Evolutionary conservation across 305 asterid genomes (phyloP).

Genomic region (Ruellia speciosa): DNA sequence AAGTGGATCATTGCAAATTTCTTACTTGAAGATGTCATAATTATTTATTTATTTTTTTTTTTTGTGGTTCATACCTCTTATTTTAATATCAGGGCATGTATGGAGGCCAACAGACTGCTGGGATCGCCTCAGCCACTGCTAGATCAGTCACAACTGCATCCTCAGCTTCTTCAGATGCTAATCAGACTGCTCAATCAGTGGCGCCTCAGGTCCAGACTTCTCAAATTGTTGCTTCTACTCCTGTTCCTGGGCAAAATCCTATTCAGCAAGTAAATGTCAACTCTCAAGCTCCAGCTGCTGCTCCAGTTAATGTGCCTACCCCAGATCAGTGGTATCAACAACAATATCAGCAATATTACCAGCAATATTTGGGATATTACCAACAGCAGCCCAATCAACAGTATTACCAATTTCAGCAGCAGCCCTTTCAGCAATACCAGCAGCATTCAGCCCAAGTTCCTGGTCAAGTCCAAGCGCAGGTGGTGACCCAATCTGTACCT

Average conservation of each 20-base stretch:
- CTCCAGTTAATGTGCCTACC: conserved; percentile 40
- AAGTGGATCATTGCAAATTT: conserved; percentile 27
- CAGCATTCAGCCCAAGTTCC: conserved; percentile 42
- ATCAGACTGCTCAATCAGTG: conserved; percentile 41
- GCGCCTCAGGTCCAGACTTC: conserved; percentile 46
- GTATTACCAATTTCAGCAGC: conserved; percentile 57
- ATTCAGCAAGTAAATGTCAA: conserved; percentile 33
- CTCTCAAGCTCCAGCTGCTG: conserved; percentile 41
- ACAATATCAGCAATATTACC: conserved; percentile 82
- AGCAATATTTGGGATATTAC: conserved; percentile 69
- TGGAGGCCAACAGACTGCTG: conserved; percentile 54
- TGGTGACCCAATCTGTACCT: conserved; percentile 33
- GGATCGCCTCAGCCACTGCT: conserved; percentile 27
- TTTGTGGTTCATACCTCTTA: too few species aligned
- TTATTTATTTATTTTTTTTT: conserved; percentile 2
- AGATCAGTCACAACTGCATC: conserved; percentile 36
- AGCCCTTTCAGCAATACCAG: conserved; percentile 50
- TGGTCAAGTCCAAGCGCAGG: conserved; percentile 47
- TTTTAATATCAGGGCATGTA: conserved; percentile 45
- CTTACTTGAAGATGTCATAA: conserved; percentile 1
- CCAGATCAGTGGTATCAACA: conserved; percentile 85
- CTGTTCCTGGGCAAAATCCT: conserved; percentile 47
- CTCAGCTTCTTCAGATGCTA: conserved; percentile 33
- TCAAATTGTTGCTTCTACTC: conserved; percentile 37
- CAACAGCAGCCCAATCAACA: conserved; percentile 67